Evolutionary conservation across 106 monocot genomes (phyloP), one percentile per base, ranked within the genome.

Genomic region (Acorus gramineus): DNA sequence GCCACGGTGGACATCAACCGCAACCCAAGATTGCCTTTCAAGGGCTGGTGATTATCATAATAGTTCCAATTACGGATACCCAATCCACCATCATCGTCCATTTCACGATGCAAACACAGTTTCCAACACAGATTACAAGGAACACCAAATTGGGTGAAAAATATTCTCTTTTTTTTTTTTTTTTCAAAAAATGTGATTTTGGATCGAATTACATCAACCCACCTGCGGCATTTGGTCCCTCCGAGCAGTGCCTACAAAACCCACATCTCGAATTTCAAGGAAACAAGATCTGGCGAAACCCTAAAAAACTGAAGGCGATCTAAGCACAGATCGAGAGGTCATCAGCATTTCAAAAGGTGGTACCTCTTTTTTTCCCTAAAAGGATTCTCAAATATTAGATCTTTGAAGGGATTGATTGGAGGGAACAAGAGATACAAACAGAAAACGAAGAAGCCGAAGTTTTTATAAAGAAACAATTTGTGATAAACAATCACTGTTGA

Each of bases 21-120:
- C 61, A 93, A 71, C 49, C 82, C 85, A n/a, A 88, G 66, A 63
- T 65, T 84, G 46, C 79, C 75, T 63, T 74, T 85, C 42, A 70
- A 14, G 10, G 78, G 75, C 48, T 62, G 75, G 3, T 78, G 28
- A 28, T 28, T 28, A 28, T 28, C 76, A 50, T 78, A 93, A 73
- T 75, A 87, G 9, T 79, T 75, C 84, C 92, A 87, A 65, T 73
- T 65, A 60, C 77, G 71, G 28, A 78, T 76, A 49, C 77, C 82
- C 55, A 91, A 66, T n/a, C 72, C 66, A 2, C 84, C 83, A 48
- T 87, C 82, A 3, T 82, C 82, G 47, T 87, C 92, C 92, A 92
- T 92, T 8, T 52, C 45, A 2, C 46, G 11, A 8, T 3, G 28
- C 61, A 55, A 61, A 4, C 2, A 45, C 28, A 0, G 28, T 28